Evolutionary conservation across 345 rosid species (phyloP).

Genomic region (Carallia brachiata): DNA sequence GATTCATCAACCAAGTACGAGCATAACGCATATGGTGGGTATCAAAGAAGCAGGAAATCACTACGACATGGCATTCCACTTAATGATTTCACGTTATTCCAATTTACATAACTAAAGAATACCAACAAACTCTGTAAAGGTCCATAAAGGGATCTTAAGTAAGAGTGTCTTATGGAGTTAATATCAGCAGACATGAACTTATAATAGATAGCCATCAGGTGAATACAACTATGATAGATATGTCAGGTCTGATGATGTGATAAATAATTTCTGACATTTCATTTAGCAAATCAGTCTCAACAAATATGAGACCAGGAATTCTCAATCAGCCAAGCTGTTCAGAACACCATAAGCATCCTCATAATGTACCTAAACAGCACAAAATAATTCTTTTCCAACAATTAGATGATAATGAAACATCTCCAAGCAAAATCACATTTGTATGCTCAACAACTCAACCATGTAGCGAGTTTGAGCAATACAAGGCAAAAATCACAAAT

Average conservation of each 20-base stretch:
- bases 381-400: too few species aligned
- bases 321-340: too few species aligned
- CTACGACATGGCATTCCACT: neutral
- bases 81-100: neutral
- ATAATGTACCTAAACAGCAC: too few species aligned
- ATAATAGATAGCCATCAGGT: neutral
- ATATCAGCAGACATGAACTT: neutral
- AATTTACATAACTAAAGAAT: too few species aligned
- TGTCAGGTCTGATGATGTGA: too few species aligned
- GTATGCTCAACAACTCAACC: neutral
- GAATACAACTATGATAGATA: neutral
- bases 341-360: too few species aligned
- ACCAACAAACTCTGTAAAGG: too few species aligned
- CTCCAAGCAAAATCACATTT: neutral
- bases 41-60: neutral
- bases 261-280: too few species aligned
- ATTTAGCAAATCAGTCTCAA: too few species aligned
- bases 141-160: neutral
- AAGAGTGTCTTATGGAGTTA: neutral
- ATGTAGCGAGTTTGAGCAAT: neutral
- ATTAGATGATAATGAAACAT: too few species aligned
- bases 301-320: too few species aligned
- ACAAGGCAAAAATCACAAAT: neutral
- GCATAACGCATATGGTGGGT: neutral
- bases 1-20: constrained; percentile 17